Evolutionary conservation across 257 asterid species (phyloP).

Genomic region (Solanum neorickii): DNA sequence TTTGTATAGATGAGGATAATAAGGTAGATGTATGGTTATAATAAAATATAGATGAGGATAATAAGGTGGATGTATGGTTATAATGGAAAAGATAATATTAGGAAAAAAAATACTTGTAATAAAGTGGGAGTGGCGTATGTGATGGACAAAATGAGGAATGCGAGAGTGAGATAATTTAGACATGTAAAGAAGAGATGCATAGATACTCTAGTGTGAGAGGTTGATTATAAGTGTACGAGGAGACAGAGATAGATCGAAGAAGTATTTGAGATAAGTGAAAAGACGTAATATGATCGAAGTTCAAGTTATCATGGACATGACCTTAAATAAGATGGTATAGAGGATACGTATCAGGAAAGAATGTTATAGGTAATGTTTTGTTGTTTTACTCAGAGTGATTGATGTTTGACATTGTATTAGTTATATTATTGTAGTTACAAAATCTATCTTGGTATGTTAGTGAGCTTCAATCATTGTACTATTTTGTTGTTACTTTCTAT

Average conservation of each 20-base stretch:
- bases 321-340: not conserved
- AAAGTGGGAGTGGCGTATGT: no score
- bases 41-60: not conserved
- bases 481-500: not conserved
- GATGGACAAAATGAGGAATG: not conserved
- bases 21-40: not conserved
- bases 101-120: no score
- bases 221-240: not conserved
- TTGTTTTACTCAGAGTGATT: no score
- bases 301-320: not conserved
- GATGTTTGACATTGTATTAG: not conserved
- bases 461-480: no score
- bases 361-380: not conserved
- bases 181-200: not conserved
- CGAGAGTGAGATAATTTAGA: not conserved
- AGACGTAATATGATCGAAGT: not conserved
- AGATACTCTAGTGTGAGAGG: not conserved
- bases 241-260: not conserved
- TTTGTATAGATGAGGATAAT: not conserved
- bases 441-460: not conserved
- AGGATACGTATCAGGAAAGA: no score
- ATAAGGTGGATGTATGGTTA: not conserved
- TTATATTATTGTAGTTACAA: no score
- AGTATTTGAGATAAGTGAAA: not conserved
- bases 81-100: no score